phyloP scores from a whole-genome alignment of 331 rosid genomes.

The Erythrophleum ivorense region DNA sequence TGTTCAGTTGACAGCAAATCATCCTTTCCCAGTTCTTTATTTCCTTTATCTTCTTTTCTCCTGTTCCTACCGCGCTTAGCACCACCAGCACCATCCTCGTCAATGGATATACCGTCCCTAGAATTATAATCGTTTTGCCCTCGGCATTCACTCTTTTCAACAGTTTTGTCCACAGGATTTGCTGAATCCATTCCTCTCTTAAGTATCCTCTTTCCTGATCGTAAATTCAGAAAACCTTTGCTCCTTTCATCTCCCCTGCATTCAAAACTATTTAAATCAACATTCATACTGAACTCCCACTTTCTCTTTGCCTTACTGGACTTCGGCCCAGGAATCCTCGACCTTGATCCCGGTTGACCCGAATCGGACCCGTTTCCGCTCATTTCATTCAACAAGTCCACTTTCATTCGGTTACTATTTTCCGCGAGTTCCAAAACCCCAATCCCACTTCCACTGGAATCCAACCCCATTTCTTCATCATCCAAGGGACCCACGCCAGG shows the following conservation, averaged over 20 bases:
- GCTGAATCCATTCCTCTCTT: constrained; percentile 40
- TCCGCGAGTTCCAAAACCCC: constrained; percentile 39
- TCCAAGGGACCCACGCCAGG: neutral
- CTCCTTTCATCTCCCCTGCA: constrained; percentile 1
- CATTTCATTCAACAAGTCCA: neutral
- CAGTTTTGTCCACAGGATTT: neutral
- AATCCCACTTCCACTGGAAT: constrained; percentile 21
- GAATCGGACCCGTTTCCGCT: neutral
- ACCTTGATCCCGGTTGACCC: neutral
- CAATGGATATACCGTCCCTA: constrained; percentile 3
- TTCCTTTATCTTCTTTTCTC: constrained; percentile 39
- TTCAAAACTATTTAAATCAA: constrained; percentile 31
- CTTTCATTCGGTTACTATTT: neutral
- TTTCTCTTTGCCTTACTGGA: constrained; percentile 26
- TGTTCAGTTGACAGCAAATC: neutral
- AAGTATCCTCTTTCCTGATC: constrained; percentile 58
- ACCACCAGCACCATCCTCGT: constrained; percentile 32
- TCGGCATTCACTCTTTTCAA: neutral
- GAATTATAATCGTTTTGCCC: neutral
- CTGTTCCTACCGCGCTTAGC: constrained; percentile 8
- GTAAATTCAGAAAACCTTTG: constrained; percentile 45
- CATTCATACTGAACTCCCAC: constrained; percentile 15
- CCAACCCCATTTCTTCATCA: constrained; percentile 13
- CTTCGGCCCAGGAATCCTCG: constrained; percentile 15
- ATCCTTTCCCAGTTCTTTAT: constrained; percentile 33